These are phyloP conservation scores for Taiozyma onychis DNA, from an alignment of 1,139 yeast genomes.

Conservation along the genomic window DNA sequence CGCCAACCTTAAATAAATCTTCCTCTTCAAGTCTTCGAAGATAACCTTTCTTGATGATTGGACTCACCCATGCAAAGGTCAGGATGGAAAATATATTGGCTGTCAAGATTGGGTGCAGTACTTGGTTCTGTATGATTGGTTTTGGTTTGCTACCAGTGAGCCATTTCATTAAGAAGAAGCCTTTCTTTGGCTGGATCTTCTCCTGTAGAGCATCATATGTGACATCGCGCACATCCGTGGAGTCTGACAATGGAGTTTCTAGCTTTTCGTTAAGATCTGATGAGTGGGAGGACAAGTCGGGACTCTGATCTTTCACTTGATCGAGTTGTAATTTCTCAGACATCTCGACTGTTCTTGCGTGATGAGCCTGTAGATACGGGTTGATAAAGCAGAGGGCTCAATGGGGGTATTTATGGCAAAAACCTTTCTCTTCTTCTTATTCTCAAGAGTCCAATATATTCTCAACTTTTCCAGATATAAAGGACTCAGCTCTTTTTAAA, in stretches of 20 bases:
- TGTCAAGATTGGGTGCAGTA: conserved; percentile 27
- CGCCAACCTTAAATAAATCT: conserved; percentile 35
- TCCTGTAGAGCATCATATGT: background rate
- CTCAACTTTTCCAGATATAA: background rate
- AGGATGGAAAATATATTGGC: conserved; percentile 31
- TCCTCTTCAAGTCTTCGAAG: conserved; percentile 37
- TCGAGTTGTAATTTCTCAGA: background rate
- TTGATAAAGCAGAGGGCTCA: background rate
- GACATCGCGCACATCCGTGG: background rate
- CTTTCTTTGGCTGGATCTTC: conserved; percentile 7
- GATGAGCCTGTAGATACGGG: background rate
- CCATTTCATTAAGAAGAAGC: conserved; percentile 4
- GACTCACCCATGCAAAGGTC: conserved; percentile 37
- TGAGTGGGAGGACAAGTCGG: background rate
- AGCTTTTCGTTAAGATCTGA: background rate
- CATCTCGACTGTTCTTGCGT: background rate
- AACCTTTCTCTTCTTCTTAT: too few species aligned
- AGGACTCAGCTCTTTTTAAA: background rate
- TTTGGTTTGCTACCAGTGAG: conserved; percentile 13
- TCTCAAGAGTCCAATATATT: too few species aligned
- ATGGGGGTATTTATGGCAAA: background rate
- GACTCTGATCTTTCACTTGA: background rate
- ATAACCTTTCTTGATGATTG: conserved; percentile 38
- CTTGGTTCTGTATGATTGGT: conserved; percentile 27
- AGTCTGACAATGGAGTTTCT: background rate